phyloP scores from a whole-genome alignment of 2,329 filamentous ascomycete genomes.

The Trichoderma sp. region DNA sequence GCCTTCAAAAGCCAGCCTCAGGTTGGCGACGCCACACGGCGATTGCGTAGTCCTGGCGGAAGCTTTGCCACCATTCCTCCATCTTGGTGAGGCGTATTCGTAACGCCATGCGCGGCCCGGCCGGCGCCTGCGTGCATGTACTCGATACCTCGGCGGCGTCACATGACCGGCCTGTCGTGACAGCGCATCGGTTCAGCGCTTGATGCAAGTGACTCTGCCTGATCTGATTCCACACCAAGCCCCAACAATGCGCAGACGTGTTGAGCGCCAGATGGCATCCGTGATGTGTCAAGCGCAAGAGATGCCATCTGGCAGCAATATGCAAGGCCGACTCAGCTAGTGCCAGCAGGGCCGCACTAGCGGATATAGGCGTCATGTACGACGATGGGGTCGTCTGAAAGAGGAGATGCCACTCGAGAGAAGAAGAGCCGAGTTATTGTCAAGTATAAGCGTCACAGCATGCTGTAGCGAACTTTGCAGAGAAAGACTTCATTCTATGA shows the following conservation, averaged over 20 bases:
- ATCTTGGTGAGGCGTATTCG: conserved; percentile 3
- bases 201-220: not conserved
- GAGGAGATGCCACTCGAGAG: not conserved
- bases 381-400: conserved; percentile 5
- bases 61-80: conserved; percentile 27
- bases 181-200: conserved; percentile 11
- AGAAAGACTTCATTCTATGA: not conserved
- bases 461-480: not conserved
- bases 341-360: conserved; percentile 3
- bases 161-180: conserved; percentile 22
- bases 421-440: not conserved
- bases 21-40: not conserved
- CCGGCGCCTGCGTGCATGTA: not conserved
- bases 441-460: not conserved
- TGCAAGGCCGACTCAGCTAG: conserved; percentile 14
- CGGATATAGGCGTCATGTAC: conserved; percentile 3
- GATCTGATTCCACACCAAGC: not conserved
- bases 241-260: not conserved
- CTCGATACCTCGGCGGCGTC: not conserved
- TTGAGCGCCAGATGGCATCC: not conserved
- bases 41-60: conserved; percentile 27
- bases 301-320: conserved; percentile 15
- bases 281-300: conserved; percentile 9
- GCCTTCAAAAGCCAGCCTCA: not conserved
- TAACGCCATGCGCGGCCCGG: conserved; percentile 18